Conservation (phyloP, 768 basidiomycete genomes). For the Phylloporus arenicola region DNA sequence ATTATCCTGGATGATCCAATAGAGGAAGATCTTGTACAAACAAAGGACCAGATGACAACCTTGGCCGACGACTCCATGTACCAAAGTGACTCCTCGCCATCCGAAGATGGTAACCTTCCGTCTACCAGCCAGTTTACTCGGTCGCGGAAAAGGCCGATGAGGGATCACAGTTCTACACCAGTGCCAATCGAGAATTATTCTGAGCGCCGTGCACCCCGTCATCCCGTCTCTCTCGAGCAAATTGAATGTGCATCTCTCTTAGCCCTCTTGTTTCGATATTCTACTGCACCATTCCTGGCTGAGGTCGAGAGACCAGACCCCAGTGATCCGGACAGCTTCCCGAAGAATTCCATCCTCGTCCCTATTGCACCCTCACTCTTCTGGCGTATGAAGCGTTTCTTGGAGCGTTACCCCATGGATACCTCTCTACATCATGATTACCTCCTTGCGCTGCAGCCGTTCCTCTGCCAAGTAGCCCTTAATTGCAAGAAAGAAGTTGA, state of each 20-base stretch:
- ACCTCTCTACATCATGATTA: slow-evolving; percentile 77
- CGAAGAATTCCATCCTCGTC: slow-evolving; percentile 20
- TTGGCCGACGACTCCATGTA: slow-evolving; percentile 27
- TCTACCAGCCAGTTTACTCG: slow-evolving; percentile 15
- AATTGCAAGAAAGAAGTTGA: slow-evolving; percentile 61
- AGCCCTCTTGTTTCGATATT: slow-evolving; percentile 51
- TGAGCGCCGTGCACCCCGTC: slow-evolving; percentile 22
- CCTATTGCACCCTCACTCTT: slow-evolving; percentile 46
- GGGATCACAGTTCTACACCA: slow-evolving; percentile 21
- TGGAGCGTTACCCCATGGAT: slow-evolving; percentile 62
- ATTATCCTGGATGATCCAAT: slow-evolving; percentile 61
- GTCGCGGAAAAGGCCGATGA: slow-evolving; percentile 23
- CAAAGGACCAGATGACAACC: slow-evolving; percentile 20
- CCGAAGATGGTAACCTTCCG: slow-evolving; percentile 30
- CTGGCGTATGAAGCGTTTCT: slow-evolving; percentile 52
- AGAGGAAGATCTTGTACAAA: slow-evolving; percentile 27
- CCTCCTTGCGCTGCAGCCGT: slow-evolving; percentile 59
- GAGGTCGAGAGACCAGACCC: slow-evolving; percentile 26
- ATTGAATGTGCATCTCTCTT: slow-evolving; percentile 68
- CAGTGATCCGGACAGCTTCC: slow-evolving; percentile 26
- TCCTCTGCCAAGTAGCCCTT: slow-evolving; percentile 70
- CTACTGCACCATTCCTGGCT: slow-evolving; percentile 53
- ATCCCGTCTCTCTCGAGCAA: slow-evolving; percentile 49
- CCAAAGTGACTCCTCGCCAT: slow-evolving; percentile 29
- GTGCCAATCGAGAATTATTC: slow-evolving; percentile 17